phyloP scores from a whole-genome alignment of 2,329 filamentous ascomycete species.

The Domatiomyces catenatus region DNA sequence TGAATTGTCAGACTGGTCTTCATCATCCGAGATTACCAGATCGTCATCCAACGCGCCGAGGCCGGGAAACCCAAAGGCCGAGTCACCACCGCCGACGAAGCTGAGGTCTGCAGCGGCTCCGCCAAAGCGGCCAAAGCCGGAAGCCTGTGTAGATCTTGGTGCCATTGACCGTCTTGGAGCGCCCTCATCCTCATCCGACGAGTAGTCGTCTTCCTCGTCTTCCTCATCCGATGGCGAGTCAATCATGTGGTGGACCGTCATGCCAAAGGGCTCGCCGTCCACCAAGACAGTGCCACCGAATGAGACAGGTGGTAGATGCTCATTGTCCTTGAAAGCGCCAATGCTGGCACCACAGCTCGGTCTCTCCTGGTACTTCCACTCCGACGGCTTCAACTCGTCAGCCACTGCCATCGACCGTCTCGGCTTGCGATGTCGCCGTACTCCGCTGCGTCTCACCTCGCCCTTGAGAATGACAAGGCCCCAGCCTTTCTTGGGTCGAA shows the following conservation, averaged over 20 bases:
- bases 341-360: constrained; percentile 83
- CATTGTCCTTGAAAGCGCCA: constrained; percentile 70
- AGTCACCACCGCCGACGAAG: constrained; percentile 24
- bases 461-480: constrained; percentile 47
- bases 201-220: constrained; percentile 25
- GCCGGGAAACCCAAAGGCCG: neutral
- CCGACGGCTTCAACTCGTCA: constrained; percentile 3
- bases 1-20: constrained; percentile 18
- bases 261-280: constrained; percentile 71
- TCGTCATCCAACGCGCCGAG: constrained; percentile 24
- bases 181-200: constrained; percentile 23
- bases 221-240: constrained; percentile 48
- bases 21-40: constrained; percentile 39
- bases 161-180: constrained; percentile 32
- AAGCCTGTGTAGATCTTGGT: constrained; percentile 10
- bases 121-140: constrained; percentile 19
- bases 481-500: constrained; percentile 40
- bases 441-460: constrained; percentile 40
- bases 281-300: constrained; percentile 78
- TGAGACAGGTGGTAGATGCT: constrained; percentile 77
- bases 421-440: constrained; percentile 9
- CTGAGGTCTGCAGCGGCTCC: constrained; percentile 20
- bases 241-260: constrained; percentile 95
- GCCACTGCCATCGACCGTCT: constrained; percentile 6
- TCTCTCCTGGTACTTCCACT: constrained; percentile 67